Percentiles rank a stretch among this genome's conserved stretches.
These are phyloP conservation scores for Trichoderma gamsii DNA, from an alignment of 495 filamentous ascomycete genomes.

Conservation along the genomic window DNA sequence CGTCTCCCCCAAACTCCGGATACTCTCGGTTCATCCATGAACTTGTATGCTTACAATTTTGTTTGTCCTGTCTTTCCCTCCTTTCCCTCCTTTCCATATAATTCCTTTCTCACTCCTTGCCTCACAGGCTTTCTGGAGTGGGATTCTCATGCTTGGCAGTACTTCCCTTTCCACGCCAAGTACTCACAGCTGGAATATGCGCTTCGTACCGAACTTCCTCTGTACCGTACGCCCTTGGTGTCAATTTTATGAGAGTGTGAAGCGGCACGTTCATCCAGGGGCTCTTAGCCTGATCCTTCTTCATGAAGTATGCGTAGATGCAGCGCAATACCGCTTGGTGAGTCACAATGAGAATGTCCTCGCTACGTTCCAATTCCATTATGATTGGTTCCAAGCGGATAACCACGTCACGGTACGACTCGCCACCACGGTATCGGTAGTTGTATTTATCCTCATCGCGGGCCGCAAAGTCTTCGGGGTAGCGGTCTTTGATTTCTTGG, in stretches of 20 bases:
- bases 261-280: conserved; percentile 94
- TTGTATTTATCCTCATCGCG: conserved; percentile 98
- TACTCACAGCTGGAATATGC: conserved; percentile 89
- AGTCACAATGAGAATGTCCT: conserved; percentile 96
- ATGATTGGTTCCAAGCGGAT: conserved; percentile 98
- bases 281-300: conserved; percentile 80
- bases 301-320: conserved; percentile 99
- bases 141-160: conserved; percentile 66
- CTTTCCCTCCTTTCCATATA: neutral
- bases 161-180: conserved; percentile 86
- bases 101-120: neutral
- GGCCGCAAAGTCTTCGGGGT: conserved; percentile 90
- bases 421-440: conserved; percentile 94
- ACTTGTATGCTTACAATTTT: conserved; percentile 1
- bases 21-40: neutral
- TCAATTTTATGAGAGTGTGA: conserved; percentile 93
- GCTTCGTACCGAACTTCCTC: conserved; percentile 80
- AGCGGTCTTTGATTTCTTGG: conserved; percentile 79
- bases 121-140: conserved; percentile 27
- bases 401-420: conserved; percentile 95
- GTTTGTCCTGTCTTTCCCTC: neutral
- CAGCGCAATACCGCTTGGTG: conserved; percentile 95
- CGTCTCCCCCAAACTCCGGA: conserved; percentile 7
- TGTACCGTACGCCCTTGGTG: conserved; percentile 88
- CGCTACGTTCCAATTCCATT: conserved; percentile 93